Evolutionary conservation across 2,329 filamentous ascomycete species (phyloP), one percentile per base, ranked within the genome.

Genomic region (Cytospora mali): DNA sequence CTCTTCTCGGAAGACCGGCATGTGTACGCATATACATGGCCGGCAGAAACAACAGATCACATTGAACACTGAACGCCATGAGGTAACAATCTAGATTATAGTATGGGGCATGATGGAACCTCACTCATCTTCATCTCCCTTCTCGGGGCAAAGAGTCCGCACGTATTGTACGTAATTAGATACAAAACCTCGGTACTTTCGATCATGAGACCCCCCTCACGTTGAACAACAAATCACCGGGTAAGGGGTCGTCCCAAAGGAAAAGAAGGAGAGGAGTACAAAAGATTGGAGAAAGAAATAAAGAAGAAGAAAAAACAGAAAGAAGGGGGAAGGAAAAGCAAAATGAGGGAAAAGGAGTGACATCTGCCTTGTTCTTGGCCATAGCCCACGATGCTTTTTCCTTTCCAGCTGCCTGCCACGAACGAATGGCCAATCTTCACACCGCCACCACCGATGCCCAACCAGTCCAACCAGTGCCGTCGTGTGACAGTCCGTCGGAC

Each of bases 221-320:
- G n/a, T n/a, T 33, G 31, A 48, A 65, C 60, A 68, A 65, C 28
- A 66, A 66, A 35, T n/a, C n/a, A n/a, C n/a, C n/a, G n/a, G n/a
- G n/a, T n/a, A n/a, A n/a, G n/a, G n/a, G n/a, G n/a, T n/a, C n/a
- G n/a, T n/a, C n/a, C n/a, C n/a, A n/a, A 14, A 42, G 33, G 42
- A 33, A n/a, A 53, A 23, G n/a, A 31, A 21, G 42, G 48, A 56
- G 31, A 51, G 35, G 35, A 39, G 65, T n/a, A n/a, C n/a, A n/a
- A 63, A 62, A 64, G 56, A 64, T 65, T 67, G 65, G 66, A 66
- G 70, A 71, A 68, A 69, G 70, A 71, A 69, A 67, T 63, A 65
- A 66, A 66, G 4, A 49, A 31, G n/a, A 49, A 18, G 16, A n/a
- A 39, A 39, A 18, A 39, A 18, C 5, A 69, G 70, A 71, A 69